Conservation (phyloP, 2,329 filamentous ascomycete genomes). For the Penicillium olsonii region DNA sequence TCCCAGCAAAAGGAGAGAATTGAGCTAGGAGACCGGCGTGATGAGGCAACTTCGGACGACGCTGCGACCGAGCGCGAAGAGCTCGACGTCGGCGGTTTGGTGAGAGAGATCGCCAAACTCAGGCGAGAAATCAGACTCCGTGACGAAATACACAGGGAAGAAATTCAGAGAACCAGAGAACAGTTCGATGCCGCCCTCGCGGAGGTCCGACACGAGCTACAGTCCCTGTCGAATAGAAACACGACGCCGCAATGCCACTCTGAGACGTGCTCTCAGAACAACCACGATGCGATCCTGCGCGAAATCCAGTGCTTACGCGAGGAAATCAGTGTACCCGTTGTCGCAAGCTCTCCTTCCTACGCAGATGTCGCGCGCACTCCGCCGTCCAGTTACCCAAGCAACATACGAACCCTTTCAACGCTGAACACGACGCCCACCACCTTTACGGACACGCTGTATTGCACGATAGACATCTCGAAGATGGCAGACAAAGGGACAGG, state of each 20-base stretch:
- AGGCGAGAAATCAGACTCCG: constrained; percentile 22
- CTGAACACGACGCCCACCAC: constrained; percentile 18
- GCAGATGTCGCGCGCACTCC: constrained; percentile 18
- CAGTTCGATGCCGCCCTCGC: constrained; percentile 20
- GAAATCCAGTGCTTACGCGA: constrained; percentile 23
- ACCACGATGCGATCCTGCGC: constrained; percentile 20
- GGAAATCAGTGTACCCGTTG: not conserved
- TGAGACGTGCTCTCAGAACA: constrained; percentile 15
- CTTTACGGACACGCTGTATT: constrained; percentile 20
- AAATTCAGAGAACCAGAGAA: constrained; percentile 22
- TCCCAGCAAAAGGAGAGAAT: constrained; percentile 18
- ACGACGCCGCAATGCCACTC: not conserved
- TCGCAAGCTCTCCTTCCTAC: constrained; percentile 9
- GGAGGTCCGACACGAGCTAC: constrained; percentile 18
- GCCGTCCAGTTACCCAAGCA: constrained; percentile 18
- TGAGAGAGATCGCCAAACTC: constrained; percentile 24
- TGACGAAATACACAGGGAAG: constrained; percentile 22
- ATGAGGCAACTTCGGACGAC: no score
- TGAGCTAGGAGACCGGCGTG: constrained; percentile 14
- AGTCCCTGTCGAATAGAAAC: constrained; percentile 7
- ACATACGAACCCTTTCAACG: constrained; percentile 20
- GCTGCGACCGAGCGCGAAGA: constrained; percentile 18
- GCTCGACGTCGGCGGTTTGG: constrained; percentile 2
- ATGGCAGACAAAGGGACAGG: constrained; percentile 13
- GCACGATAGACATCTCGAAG: constrained; percentile 15